These are phyloP conservation scores for Clathrus columnatus DNA, from an alignment of 768 basidiomycete genomes.

Conservation along the genomic window DNA sequence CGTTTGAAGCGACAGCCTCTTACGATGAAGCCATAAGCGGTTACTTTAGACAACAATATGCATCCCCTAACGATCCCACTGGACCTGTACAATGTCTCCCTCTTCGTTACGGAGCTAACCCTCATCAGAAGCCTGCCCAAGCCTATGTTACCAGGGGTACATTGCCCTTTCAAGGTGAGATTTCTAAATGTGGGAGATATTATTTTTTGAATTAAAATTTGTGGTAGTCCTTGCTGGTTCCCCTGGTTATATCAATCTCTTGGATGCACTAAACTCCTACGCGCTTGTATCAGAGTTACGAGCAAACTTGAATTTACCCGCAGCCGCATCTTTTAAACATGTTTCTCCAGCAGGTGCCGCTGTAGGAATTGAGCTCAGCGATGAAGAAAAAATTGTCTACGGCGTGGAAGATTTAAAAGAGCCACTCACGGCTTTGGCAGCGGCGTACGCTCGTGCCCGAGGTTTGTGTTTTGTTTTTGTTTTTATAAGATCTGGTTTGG, in stretches of 20 bases:
- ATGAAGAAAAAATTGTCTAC: slow-evolving; percentile 86
- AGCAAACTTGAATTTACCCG: slow-evolving; percentile 78
- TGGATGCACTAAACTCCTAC: slow-evolving; percentile 96
- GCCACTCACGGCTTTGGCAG: slow-evolving; percentile 77
- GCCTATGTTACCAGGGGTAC: slow-evolving; percentile 84
- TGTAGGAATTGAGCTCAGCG: slow-evolving; percentile 75
- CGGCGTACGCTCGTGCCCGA: slow-evolving; percentile 92
- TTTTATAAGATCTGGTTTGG: neutral
- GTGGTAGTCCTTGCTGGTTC: slow-evolving; percentile 85
- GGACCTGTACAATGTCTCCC: slow-evolving; percentile 75
- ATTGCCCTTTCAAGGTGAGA: slow-evolving; percentile 85
- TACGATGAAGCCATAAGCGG: slow-evolving; percentile 95
- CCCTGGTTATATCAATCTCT: slow-evolving; percentile 96
- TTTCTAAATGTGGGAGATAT: neutral
- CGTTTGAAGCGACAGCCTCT: slow-evolving; percentile 90
- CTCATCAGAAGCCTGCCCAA: slow-evolving; percentile 97
- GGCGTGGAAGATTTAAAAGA: slow-evolving; percentile 94
- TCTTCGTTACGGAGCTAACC: slow-evolving; percentile 93
- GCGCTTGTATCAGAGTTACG: slow-evolving; percentile 92
- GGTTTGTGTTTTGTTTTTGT: slow-evolving; percentile 36
- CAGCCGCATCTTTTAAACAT: slow-evolving; percentile 98
- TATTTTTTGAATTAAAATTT: neutral
- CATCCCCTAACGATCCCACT: slow-evolving; percentile 62
- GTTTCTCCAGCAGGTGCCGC: slow-evolving; percentile 98
- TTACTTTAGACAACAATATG: slow-evolving; percentile 96